Percentiles rank a stretch among this genome's conserved stretches.
phyloP scores from a whole-genome alignment of 805 yeast species.

The Yarrowia sp. region DNA sequence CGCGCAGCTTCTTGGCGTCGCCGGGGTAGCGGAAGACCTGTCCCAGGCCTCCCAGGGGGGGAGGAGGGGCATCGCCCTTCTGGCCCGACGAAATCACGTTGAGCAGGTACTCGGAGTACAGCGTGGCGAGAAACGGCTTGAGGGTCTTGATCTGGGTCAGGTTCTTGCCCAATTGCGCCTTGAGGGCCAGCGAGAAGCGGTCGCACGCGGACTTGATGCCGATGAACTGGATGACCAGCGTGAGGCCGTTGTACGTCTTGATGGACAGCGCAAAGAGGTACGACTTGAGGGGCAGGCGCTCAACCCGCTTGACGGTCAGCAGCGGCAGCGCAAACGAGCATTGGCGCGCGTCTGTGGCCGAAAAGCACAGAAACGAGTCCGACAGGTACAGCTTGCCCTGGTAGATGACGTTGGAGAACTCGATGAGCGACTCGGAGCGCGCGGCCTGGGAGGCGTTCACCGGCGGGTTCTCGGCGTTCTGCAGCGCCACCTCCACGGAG shows the following conservation, averaged over 20 bases:
- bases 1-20: constrained; percentile 69
- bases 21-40: constrained; percentile 86
- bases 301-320: constrained; percentile 78
- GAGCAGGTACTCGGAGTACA: constrained; percentile 82
- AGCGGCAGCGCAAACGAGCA: constrained; percentile 72
- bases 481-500: constrained; percentile 57
- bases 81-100: constrained; percentile 38
- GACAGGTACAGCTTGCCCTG: constrained; percentile 65
- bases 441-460: constrained; percentile 29
- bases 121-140: constrained; percentile 61
- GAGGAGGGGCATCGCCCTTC: constrained; percentile 27
- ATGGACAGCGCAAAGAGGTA: constrained; percentile 78
- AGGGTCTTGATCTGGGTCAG: constrained; percentile 57
- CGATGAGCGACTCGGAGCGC: constrained; percentile 30
- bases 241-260: constrained; percentile 62
- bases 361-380: constrained; percentile 73
- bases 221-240: constrained; percentile 65
- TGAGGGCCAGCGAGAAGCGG: constrained; percentile 68
- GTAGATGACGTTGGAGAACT: constrained; percentile 29
- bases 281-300: constrained; percentile 72
- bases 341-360: constrained; percentile 62
- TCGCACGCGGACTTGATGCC: constrained; percentile 80
- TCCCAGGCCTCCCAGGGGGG: constrained; percentile 87
- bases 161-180: constrained; percentile 59
- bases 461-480: constrained; percentile 24